These are phyloP conservation scores for Citeromyces siamensis DNA, from an alignment of 1,139 yeast genomes.

Conservation along the genomic window DNA sequence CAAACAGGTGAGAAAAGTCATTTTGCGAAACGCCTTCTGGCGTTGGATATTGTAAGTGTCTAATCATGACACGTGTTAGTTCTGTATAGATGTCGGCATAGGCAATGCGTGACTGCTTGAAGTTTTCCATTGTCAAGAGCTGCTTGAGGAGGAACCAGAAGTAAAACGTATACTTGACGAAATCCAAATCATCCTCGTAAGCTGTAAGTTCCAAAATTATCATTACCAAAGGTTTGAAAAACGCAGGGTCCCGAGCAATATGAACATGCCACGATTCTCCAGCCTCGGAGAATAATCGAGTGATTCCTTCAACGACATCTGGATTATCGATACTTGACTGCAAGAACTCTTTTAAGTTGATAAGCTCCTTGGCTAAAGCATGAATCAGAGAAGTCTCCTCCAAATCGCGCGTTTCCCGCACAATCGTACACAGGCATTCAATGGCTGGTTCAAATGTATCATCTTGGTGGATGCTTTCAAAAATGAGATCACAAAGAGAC, in stretches of 20 bases:
- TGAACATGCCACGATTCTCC: conserved; percentile 94
- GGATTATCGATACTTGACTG: conserved; percentile 41
- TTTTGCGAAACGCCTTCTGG: conserved; percentile 23
- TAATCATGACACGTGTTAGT: conserved; percentile 55
- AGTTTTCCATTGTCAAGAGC: conserved; percentile 50
- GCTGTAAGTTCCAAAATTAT: conserved; percentile 52
- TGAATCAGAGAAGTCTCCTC: conserved; percentile 48
- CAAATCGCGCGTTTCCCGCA: conserved; percentile 73
- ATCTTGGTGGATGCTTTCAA: conserved; percentile 50
- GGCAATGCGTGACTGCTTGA: conserved; percentile 41
- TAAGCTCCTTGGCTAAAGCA: conserved; percentile 56
- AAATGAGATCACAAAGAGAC: conserved; percentile 52
- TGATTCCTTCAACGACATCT: conserved; percentile 59
- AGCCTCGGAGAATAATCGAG: conserved; percentile 79
- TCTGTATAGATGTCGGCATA: conserved; percentile 51
- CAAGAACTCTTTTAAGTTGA: conserved; percentile 44
- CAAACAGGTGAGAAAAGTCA: conserved; percentile 27
- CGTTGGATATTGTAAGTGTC: conserved; percentile 66
- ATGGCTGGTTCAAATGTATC: conserved; percentile 77
- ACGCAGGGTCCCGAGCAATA: conserved; percentile 61
- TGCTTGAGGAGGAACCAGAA: conserved; percentile 86
- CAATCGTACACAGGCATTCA: conserved; percentile 71
- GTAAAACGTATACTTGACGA: conserved; percentile 81
- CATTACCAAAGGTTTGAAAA: conserved; percentile 67
- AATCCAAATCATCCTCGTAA: conserved; percentile 71